Evolutionary conservation across 495 filamentous ascomycete species (phyloP).

Genomic region (Trichoderma gamsii): DNA sequence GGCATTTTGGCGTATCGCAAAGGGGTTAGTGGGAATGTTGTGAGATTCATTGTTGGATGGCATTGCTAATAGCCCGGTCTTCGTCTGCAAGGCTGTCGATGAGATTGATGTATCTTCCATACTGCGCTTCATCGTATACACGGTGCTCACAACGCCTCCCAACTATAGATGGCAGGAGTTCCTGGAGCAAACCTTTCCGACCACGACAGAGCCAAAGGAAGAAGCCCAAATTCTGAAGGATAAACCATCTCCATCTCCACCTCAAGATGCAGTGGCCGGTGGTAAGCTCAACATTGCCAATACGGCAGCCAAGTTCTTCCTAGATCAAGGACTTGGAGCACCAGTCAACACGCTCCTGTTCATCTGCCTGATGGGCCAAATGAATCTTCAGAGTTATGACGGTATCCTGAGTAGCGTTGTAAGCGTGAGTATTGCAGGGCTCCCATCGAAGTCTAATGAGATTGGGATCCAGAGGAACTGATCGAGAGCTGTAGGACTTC

Average conservation of each 20-base stretch:
- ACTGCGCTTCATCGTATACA: not conserved
- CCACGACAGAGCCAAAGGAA: not conserved
- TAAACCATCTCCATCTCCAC: not conserved
- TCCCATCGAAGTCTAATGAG: not conserved
- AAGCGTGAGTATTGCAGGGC: not conserved
- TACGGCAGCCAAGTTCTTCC: constrained; percentile 4
- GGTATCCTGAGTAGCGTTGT: not conserved
- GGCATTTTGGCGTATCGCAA: constrained; percentile 8
- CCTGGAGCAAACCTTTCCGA: not conserved
- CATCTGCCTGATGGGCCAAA: constrained; percentile 9
- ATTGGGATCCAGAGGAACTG: not conserved
- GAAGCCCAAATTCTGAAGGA: not conserved
- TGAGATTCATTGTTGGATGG: not conserved
- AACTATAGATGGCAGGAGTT: constrained; percentile 13
- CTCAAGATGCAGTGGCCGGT: not conserved
- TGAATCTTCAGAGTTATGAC: not conserved
- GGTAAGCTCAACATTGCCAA: constrained; percentile 5
- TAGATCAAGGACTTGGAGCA: not conserved
- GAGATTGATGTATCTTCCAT: not conserved
- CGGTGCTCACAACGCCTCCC: constrained; percentile 10
- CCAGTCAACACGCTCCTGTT: constrained; percentile 2
- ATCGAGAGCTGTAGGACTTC: not conserved
- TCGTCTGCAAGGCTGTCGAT: not conserved
- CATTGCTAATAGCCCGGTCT: not conserved
- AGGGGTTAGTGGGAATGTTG: not conserved